Percentiles rank a stretch among this genome's conserved stretches.
Evolutionary conservation across 305 asterid genomes (phyloP).

Genomic region (Fraxinus latifolia): DNA sequence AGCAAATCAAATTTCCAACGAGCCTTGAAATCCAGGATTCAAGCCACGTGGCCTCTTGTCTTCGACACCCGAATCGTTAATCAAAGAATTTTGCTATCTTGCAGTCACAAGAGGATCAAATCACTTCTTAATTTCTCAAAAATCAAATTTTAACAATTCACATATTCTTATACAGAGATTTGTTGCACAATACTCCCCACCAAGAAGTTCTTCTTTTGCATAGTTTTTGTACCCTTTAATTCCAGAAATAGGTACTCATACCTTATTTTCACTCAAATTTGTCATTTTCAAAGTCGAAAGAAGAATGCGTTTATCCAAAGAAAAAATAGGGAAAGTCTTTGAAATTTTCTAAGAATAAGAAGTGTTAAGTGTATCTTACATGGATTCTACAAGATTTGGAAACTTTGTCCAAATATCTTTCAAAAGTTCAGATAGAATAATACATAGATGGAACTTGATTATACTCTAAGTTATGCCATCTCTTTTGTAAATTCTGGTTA

Average conservation of each 20-base stretch:
- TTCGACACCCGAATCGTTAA: background rate
- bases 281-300: background rate
- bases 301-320: background rate
- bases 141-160: background rate
- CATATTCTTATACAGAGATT: background rate
- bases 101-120: background rate
- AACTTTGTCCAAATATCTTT: background rate
- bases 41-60: background rate
- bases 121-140: background rate
- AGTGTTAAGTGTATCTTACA: background rate
- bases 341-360: background rate
- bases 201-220: background rate
- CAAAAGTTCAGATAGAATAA: background rate
- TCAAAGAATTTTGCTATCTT: background rate
- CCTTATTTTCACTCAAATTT: background rate
- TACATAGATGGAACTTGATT: background rate
- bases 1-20: background rate
- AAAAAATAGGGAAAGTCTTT: background rate
- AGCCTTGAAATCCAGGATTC: background rate
- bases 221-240: background rate
- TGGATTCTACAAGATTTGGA: background rate
- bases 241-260: background rate
- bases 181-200: background rate
- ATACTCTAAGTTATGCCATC: background rate
- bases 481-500: background rate